phyloP scores from a whole-genome alignment of 78 protist genomes.

The Dictyostelium citrinum region DNA sequence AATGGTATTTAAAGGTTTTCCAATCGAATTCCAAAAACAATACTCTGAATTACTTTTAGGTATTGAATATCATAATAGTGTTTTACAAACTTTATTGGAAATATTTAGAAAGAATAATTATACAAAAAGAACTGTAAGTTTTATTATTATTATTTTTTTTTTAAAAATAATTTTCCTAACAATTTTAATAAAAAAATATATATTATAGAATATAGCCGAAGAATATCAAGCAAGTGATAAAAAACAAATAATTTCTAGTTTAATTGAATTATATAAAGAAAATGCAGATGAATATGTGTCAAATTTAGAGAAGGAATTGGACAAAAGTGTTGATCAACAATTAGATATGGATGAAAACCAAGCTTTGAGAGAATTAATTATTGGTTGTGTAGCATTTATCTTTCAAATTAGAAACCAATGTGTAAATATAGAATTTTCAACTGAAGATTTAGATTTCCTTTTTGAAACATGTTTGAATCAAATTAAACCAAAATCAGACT shows the following conservation, averaged over 20 bases:
- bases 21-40: constrained; percentile 6
- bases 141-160: neutral
- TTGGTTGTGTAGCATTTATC: neutral
- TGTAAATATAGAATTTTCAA: constrained; percentile 14
- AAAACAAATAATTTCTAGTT: constrained; percentile 13
- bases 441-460: constrained; percentile 16
- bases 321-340: neutral
- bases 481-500: constrained; percentile 49
- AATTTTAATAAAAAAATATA: neutral
- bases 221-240: constrained; percentile 8
- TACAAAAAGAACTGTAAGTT: neutral
- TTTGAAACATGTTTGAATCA: constrained; percentile 17
- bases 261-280: neutral
- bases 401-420: constrained; percentile 15
- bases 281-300: constrained; percentile 9
- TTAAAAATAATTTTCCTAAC: neutral
- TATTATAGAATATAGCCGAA: neutral
- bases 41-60: constrained; percentile 21
- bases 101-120: constrained; percentile 41
- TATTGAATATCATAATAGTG: constrained; percentile 40
- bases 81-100: constrained; percentile 36
- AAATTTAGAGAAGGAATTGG: neutral
- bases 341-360: neutral
- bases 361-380: neutral
- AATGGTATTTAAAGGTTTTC: constrained; percentile 25